phyloP scores from a whole-genome alignment of 257 asterid genomes.

The Galeopsis tetrahit region DNA sequence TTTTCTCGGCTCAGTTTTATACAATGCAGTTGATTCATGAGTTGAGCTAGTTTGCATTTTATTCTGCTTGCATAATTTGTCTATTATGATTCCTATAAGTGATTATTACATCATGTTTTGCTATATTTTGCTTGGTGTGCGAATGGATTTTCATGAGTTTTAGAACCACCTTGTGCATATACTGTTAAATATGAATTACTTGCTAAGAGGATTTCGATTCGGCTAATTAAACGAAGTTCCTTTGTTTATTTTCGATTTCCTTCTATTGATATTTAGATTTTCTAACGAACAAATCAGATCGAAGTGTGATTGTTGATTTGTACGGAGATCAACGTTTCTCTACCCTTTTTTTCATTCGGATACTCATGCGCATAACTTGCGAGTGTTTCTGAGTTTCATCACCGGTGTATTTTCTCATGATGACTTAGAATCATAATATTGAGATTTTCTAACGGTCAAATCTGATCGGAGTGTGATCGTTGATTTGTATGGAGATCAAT shows the following conservation, averaged over 20 bases:
- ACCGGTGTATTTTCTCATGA: not conserved
- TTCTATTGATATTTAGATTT: not conserved
- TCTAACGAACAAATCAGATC: not conserved
- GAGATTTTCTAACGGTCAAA: not conserved
- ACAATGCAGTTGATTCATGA: constrained; percentile 7
- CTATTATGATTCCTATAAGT: not conserved
- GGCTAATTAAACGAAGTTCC: not conserved
- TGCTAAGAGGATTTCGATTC: constrained; percentile 8
- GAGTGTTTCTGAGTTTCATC: constrained; percentile 22
- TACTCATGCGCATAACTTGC: constrained; percentile 6
- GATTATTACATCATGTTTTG: constrained; percentile 3
- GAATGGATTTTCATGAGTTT: constrained; percentile 14
- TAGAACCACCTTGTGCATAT: not conserved
- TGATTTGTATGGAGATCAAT: constrained; percentile 13
- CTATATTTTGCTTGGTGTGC: constrained; percentile 2
- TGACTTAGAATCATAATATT: not conserved
- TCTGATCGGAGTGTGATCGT: constrained; percentile 7
- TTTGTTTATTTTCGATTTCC: not conserved
- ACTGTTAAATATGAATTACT: constrained; percentile 1
- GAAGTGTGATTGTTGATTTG: constrained; percentile 18
- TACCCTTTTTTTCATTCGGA: constrained; percentile 12
- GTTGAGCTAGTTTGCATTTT: not conserved
- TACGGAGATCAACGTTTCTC: constrained; percentile 7
- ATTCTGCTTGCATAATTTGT: constrained; percentile 5
- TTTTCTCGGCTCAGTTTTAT: constrained; percentile 1